Conservation (phyloP, 2,329 filamentous ascomycete genomes). For the Verticillium dahliae region DNA sequence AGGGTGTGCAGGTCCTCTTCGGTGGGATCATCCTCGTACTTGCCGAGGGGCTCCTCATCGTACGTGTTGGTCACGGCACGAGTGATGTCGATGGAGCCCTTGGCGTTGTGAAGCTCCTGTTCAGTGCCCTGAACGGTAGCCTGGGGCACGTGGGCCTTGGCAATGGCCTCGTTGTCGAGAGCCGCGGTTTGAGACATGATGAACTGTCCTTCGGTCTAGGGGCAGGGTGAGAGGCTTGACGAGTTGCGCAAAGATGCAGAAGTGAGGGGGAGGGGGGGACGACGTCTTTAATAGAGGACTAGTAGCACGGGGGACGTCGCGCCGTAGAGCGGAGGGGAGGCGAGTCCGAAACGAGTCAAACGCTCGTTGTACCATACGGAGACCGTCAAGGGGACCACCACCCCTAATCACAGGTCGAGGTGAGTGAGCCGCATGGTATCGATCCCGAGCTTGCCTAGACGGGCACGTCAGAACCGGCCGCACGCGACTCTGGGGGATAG, state of each 20-base stretch:
- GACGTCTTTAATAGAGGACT: not conserved
- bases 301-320: not conserved
- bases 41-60: conserved; percentile 17
- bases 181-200: conserved; percentile 11
- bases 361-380: not conserved
- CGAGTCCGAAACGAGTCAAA: not conserved
- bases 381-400: not conserved
- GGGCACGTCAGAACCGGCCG: not conserved
- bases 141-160: conserved; percentile 13
- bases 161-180: conserved; percentile 12
- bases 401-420: not conserved
- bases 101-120: conserved; percentile 13
- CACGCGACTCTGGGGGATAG: not conserved
- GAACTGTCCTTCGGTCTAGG: conserved; percentile 3
- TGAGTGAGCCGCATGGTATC: not conserved
- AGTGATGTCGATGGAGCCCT: conserved; percentile 14
- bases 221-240: conserved; percentile 4
- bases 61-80: conserved; percentile 12
- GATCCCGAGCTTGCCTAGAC: not conserved
- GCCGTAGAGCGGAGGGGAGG: not conserved
- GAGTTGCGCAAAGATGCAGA: conserved; percentile 6
- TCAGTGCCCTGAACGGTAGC: conserved; percentile 12
- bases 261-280: not conserved
- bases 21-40: conserved; percentile 40
- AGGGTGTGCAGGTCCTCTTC: conserved; percentile 56